Percentiles rank a stretch among this genome's conserved stretches.
phyloP scores from a whole-genome alignment of 257 asterid genomes.

The Nemophila menziesii region DNA sequence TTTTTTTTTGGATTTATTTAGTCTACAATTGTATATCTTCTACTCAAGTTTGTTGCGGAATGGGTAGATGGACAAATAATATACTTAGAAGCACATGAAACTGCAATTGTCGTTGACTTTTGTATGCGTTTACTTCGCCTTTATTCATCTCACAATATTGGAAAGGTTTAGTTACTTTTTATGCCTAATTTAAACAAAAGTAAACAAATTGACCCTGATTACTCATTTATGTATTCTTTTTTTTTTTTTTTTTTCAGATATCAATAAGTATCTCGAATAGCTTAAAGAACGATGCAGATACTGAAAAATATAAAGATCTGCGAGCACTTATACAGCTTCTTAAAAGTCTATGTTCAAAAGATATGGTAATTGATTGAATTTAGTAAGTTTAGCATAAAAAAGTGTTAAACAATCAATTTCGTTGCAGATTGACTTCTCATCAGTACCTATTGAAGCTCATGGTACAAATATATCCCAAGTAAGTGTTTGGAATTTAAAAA shows the following conservation, averaged over 20 bases:
- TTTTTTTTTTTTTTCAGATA: constrained; percentile 30
- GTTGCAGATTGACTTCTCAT: constrained; percentile 75
- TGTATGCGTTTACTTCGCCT: constrained; percentile 81
- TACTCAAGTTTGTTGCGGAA: constrained; percentile 80
- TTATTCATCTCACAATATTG: constrained; percentile 84
- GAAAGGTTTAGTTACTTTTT: constrained; percentile 71
- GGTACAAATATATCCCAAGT: constrained; percentile 91
- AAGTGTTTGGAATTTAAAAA: constrained; percentile 5
- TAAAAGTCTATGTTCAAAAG: constrained; percentile 77
- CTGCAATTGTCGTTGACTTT: constrained; percentile 72
- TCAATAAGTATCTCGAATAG: constrained; percentile 65
- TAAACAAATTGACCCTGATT: too few relatives aligned
- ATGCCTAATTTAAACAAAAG: not conserved
- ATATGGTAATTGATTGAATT: constrained; percentile 42
- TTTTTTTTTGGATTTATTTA: too few relatives aligned
- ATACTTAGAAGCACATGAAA: constrained; percentile 88
- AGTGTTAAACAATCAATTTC: constrained; percentile 13
- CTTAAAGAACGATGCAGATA: constrained; percentile 66
- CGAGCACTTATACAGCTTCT: constrained; percentile 84
- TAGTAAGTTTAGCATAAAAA: too few relatives aligned
- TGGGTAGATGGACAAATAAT: constrained; percentile 95
- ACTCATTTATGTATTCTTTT: not conserved
- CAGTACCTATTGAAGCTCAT: constrained; percentile 63
- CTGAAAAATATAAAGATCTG: constrained; percentile 80
- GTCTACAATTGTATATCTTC: constrained; percentile 76